Percentiles rank a stretch among this genome's conserved stretches.
These are phyloP conservation scores for Lumnitzera littorea DNA, from an alignment of 345 rosid genomes.

Conservation along the genomic window DNA sequence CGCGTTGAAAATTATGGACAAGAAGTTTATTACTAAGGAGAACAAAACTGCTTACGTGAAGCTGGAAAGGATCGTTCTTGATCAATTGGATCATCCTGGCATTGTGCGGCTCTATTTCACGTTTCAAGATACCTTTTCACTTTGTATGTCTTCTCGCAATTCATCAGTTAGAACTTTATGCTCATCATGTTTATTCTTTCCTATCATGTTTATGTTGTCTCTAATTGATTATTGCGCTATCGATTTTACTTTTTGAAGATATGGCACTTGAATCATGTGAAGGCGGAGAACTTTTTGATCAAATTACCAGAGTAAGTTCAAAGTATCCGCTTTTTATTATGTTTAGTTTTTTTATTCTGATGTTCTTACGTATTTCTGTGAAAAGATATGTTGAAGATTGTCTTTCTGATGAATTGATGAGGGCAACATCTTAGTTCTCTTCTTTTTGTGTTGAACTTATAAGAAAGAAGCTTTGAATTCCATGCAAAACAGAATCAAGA, in stretches of 20 bases:
- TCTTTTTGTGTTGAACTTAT: too few species aligned
- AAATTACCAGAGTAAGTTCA: slow-evolving; percentile 82
- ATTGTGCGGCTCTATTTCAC: slow-evolving; percentile 82
- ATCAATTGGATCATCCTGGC: slow-evolving; percentile 97
- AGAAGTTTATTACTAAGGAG: slow-evolving; percentile 95
- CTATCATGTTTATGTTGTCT: slow-evolving; percentile 6
- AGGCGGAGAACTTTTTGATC: slow-evolving; percentile 98
- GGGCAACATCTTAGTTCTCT: not conserved
- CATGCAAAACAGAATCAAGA: too few species aligned
- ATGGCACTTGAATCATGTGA: slow-evolving; percentile 99
- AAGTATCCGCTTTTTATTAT: not conserved
- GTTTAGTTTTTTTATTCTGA: not conserved
- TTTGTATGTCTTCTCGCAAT: slow-evolving; percentile 54
- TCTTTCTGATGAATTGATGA: not conserved
- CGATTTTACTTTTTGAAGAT: slow-evolving; percentile 38
- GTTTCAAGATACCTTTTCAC: slow-evolving; percentile 81
- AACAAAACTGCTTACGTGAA: slow-evolving; percentile 95
- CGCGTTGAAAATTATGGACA: slow-evolving; percentile 99
- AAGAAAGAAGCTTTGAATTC: too few species aligned
- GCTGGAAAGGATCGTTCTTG: slow-evolving; percentile 91
- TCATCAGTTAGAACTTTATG: slow-evolving; percentile 2
- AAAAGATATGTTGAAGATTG: not conserved
- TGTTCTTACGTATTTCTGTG: not conserved
- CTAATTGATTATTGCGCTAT: slow-evolving; percentile 19
- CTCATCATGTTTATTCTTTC: not conserved